These are phyloP conservation scores for Hanseniaspora guilliermondii DNA, from an alignment of 805 yeast species.

Conservation along the genomic window DNA sequence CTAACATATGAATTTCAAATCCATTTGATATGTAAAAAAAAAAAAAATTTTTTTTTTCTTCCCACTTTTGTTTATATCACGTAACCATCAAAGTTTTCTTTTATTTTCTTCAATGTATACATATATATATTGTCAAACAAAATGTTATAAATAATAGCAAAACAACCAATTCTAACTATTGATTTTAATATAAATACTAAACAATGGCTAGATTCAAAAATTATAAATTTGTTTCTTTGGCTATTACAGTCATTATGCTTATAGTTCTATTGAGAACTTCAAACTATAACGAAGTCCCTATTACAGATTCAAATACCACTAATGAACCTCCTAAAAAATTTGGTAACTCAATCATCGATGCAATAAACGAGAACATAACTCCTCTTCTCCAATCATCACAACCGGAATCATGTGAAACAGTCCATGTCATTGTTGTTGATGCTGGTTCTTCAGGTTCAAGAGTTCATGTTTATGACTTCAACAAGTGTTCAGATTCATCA, in stretches of 20 bases:
- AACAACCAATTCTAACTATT: too few species aligned
- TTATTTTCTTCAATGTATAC: too few species aligned
- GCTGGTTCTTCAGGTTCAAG: slow-evolving; percentile 98
- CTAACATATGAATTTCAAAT: too few species aligned
- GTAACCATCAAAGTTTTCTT: neutral
- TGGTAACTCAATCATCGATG: neutral
- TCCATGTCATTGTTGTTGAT: slow-evolving; percentile 80
- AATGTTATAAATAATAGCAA: too few species aligned
- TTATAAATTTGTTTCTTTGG: slow-evolving; percentile 11
- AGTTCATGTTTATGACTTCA: slow-evolving; percentile 85
- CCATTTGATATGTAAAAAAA: too few species aligned
- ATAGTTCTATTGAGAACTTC: slow-evolving; percentile 11
- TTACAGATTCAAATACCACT: neutral
- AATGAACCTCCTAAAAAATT: neutral
- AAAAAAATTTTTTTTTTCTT: too few species aligned
- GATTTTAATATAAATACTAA: too few species aligned
- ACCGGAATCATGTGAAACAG: slow-evolving; percentile 26
- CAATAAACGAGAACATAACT: slow-evolving; percentile 1
- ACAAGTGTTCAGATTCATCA: slow-evolving; percentile 62
- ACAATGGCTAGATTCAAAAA: slow-evolving; percentile 11
- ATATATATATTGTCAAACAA: too few species aligned
- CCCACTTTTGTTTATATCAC: too few species aligned
- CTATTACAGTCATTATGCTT: slow-evolving; percentile 10
- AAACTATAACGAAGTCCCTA: neutral
- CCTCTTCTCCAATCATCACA: neutral